Conservation (phyloP, 345 rosid genomes). For the Heritiera fomes region DNA sequence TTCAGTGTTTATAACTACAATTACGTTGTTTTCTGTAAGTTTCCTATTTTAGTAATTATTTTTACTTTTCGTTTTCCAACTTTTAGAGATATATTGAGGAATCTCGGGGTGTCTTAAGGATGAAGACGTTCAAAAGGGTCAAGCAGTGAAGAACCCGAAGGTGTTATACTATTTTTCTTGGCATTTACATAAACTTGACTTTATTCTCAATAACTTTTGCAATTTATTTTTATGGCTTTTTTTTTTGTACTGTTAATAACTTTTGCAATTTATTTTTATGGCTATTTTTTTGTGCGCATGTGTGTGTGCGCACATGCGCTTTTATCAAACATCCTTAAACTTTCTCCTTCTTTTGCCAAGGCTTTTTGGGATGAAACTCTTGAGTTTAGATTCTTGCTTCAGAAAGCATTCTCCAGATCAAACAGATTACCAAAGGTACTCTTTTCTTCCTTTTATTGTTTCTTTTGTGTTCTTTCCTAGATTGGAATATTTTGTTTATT, state of each 20-base stretch:
- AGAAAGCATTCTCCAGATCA: slow-evolving; percentile 72
- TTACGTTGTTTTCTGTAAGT: not conserved
- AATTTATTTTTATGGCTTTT: not conserved
- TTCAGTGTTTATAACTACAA: not conserved
- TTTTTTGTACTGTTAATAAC: not conserved
- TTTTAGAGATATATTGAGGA: slow-evolving; percentile 66
- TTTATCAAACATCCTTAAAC: not conserved
- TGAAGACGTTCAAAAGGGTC: slow-evolving; percentile 86
- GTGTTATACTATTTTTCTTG: slow-evolving; percentile 29
- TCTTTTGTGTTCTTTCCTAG: not conserved
- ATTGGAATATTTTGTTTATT: not conserved
- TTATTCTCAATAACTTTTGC: not conserved
- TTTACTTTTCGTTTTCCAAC: not conserved
- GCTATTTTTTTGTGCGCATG: not conserved
- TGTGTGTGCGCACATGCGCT: not conserved
- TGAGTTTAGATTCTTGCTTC: slow-evolving; percentile 83
- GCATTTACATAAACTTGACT: not conserved
- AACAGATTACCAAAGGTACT: slow-evolving; percentile 81
- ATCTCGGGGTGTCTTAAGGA: slow-evolving; percentile 73
- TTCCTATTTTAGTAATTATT: slow-evolving; percentile 31
- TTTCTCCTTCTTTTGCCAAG: slow-evolving; percentile 36
- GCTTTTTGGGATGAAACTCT: slow-evolving; percentile 79
- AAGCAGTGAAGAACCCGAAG: slow-evolving; percentile 91
- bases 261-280: not conserved
- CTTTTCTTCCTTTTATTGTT: not conserved